Conservation (phyloP, 1,284 basidiomycete genomes). For the Ganoderma multipileum region DNA sequence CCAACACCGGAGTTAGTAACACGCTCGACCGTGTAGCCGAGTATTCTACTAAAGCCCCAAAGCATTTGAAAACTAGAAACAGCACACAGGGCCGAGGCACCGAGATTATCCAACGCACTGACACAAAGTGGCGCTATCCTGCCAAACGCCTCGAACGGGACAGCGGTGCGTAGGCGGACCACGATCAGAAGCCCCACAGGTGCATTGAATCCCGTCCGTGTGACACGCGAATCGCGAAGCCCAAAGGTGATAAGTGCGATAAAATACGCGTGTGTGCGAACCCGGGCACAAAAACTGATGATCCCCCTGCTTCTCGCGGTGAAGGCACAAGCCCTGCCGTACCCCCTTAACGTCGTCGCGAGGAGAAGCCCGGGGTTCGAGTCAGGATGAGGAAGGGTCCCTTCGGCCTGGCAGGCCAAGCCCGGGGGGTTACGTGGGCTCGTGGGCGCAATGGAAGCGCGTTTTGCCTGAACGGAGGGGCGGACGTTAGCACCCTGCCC, state of each 20-base stretch:
- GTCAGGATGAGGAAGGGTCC: background rate
- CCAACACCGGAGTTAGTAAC: too few species aligned
- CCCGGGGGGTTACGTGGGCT: background rate
- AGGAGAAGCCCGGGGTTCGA: background rate
- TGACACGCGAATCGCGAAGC: background rate
- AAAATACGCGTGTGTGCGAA: background rate
- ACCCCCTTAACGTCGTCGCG: background rate
- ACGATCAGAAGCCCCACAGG: background rate
- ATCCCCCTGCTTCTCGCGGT: background rate
- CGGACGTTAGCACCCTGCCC: background rate
- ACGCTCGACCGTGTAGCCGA: too few species aligned
- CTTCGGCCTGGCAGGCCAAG: background rate
- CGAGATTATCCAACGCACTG: background rate
- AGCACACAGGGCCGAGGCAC: background rate
- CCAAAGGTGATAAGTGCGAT: slow-evolving; percentile 5
- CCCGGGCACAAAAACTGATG: background rate
- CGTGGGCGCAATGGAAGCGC: background rate
- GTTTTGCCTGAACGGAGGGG: background rate
- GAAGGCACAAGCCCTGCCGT: background rate
- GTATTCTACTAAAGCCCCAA: too few species aligned
- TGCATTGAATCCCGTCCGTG: background rate
- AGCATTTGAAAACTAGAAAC: too few species aligned
- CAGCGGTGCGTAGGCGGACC: background rate
- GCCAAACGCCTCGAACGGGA: background rate
- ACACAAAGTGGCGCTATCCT: background rate